A percentile compares a stretch with the other conserved stretches of the same genome.
These are phyloP conservation scores for Myriosclerotinia curreyana DNA, from an alignment of 2,329 filamentous ascomycete genomes.

Conservation along the genomic window DNA sequence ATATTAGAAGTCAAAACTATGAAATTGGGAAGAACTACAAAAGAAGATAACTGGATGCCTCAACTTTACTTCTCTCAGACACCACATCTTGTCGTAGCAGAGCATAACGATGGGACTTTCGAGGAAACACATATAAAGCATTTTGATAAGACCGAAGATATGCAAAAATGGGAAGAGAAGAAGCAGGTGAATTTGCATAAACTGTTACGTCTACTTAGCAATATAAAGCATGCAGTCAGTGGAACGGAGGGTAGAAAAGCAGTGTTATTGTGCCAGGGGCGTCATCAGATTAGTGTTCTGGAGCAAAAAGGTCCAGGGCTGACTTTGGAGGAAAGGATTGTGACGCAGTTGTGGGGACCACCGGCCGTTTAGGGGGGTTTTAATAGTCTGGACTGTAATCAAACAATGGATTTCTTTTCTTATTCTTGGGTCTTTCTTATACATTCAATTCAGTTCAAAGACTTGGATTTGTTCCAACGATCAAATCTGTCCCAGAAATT, in stretches of 20 bases:
- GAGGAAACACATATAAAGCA: slow-evolving; percentile 19
- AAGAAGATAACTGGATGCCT: slow-evolving; percentile 23
- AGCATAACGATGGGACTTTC: slow-evolving; percentile 29
- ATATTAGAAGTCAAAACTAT: slow-evolving; percentile 33
- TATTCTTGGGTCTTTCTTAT: background rate
- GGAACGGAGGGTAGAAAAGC: slow-evolving; percentile 25
- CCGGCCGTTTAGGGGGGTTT: background rate
- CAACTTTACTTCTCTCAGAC: slow-evolving; percentile 35
- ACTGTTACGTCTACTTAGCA: slow-evolving; percentile 26
- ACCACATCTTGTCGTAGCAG: slow-evolving; percentile 27
- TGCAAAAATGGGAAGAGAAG: slow-evolving; percentile 21
- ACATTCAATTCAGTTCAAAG: too few relatives aligned
- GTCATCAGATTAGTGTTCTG: background rate
- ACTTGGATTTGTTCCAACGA: too few relatives aligned
- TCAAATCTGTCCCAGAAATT: too few relatives aligned
- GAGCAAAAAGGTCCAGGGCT: background rate
- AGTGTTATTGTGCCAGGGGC: slow-evolving; percentile 17
- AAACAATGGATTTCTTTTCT: background rate
- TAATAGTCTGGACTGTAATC: background rate
- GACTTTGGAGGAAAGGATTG: background rate
- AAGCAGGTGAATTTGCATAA: slow-evolving; percentile 20
- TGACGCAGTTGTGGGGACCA: background rate
- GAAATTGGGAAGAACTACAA: background rate
- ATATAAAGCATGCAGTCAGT: slow-evolving; percentile 26
- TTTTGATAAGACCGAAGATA: slow-evolving; percentile 5